phyloP scores from a whole-genome alignment of 2,329 filamentous ascomycete genomes.

The Pyrenophora teres region DNA sequence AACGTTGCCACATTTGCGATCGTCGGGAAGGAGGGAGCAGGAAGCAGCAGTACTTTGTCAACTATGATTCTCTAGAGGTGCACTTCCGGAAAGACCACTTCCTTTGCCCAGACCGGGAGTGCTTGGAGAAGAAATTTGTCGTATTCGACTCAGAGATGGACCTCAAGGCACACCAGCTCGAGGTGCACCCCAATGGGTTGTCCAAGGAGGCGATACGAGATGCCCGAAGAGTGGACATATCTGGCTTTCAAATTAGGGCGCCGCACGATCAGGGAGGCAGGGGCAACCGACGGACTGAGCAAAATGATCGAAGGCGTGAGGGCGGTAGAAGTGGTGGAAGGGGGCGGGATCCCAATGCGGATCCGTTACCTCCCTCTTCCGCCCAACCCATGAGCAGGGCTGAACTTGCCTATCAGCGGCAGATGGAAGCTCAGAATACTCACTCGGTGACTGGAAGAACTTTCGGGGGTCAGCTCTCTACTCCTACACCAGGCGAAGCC shows the following conservation, averaged over 20 bases:
- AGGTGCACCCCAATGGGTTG: slow-evolving; percentile 76
- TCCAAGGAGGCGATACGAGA: slow-evolving; percentile 85
- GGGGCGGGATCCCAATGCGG: slow-evolving; percentile 85
- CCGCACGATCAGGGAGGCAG: slow-evolving; percentile 64
- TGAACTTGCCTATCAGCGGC: slow-evolving; percentile 87
- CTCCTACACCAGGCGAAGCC: slow-evolving; percentile 50
- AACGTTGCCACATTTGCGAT: slow-evolving; percentile 94
- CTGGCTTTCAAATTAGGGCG: slow-evolving; percentile 77
- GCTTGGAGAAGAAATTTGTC: slow-evolving; percentile 95
- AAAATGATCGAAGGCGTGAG: slow-evolving; percentile 44
- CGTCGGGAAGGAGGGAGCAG: slow-evolving; percentile 60
- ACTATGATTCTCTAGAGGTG: slow-evolving; percentile 83
- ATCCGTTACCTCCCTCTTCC: slow-evolving; percentile 74
- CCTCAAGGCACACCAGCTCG: slow-evolving; percentile 88
- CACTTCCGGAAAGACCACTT: slow-evolving; percentile 91
- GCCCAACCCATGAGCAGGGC: slow-evolving; percentile 82
- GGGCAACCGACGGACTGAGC: slow-evolving; percentile 48
- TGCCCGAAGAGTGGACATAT: slow-evolving; percentile 83
- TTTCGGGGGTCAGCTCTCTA: slow-evolving; percentile 84
- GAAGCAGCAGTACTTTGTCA: slow-evolving; percentile 85
- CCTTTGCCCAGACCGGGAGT: slow-evolving; percentile 81
- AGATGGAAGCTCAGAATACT: slow-evolving; percentile 87
- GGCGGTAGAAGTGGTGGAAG: slow-evolving; percentile 62
- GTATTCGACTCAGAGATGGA: slow-evolving; percentile 96
- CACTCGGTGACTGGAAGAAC: slow-evolving; percentile 78